Conservation (phyloP, 305 asterid species). For the Andrographis paniculata region DNA sequence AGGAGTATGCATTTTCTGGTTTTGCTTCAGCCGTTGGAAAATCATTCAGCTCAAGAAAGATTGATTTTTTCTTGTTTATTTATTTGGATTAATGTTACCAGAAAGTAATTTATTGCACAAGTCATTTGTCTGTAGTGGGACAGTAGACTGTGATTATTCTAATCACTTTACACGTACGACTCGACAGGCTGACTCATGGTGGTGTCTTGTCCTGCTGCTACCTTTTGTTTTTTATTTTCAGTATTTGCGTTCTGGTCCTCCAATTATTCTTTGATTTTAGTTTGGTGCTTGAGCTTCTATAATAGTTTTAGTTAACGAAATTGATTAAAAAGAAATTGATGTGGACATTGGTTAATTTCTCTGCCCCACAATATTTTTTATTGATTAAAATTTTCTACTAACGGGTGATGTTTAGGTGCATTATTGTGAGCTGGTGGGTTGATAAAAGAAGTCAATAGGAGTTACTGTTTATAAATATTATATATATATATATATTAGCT, state of each 20-base stretch:
- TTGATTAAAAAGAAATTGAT: no score
- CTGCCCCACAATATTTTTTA: not conserved
- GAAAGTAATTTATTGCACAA: not conserved
- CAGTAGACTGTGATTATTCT: conserved; percentile 5
- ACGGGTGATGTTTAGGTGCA: conserved; percentile 12
- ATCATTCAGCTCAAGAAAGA: conserved; percentile 28
- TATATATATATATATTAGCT: not conserved
- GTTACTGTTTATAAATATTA: not conserved
- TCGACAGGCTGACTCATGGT: conserved; percentile 22
- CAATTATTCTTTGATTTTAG: no score
- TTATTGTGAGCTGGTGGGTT: conserved; percentile 20
- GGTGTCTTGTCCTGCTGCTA: conserved; percentile 26
- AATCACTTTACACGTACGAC: conserved; percentile 3
- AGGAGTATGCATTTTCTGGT: no score
- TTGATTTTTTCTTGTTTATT: no score
- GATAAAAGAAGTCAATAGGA: conserved; percentile 7
- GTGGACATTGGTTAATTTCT: no score
- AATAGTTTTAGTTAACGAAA: no score
- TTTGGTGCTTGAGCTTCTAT: no score
- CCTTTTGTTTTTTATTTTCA: conserved; percentile 5
- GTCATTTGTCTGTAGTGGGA: no score
- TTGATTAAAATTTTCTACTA: not conserved
- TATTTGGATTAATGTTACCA: conserved; percentile 12
- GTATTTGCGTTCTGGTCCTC: no score
- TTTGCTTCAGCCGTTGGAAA: conserved; percentile 19